Evolutionary conservation across 768 basidiomycete genomes (phyloP).

Genomic region (Hirschioporus abietinus): DNA sequence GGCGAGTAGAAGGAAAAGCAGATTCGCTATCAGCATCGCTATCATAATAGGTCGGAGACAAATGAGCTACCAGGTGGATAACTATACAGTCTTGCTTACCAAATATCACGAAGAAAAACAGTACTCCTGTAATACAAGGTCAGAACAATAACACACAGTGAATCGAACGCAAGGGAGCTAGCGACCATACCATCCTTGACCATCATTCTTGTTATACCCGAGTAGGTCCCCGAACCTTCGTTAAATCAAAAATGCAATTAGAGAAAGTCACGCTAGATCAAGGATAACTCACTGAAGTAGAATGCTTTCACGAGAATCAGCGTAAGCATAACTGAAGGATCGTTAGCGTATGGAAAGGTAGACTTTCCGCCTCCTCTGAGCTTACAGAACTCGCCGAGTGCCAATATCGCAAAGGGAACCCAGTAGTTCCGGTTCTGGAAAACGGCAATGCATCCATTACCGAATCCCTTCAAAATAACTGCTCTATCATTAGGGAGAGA

Average conservation of each 20-base stretch:
- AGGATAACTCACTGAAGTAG: background rate
- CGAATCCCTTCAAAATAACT: background rate
- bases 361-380: background rate
- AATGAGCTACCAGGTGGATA: background rate
- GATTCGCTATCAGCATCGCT: background rate
- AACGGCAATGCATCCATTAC: background rate
- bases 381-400: background rate
- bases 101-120: background rate
- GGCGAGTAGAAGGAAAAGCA: background rate
- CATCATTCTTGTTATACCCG: background rate
- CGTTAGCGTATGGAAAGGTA: background rate
- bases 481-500: background rate
- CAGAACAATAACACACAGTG: background rate
- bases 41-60: background rate
- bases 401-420: background rate
- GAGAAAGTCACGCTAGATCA: background rate
- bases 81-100: background rate
- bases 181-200: background rate
- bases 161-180: background rate
- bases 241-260: background rate
- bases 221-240: background rate
- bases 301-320: background rate
- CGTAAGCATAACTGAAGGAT: background rate
- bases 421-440: background rate
- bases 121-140: background rate